Percentiles rank a stretch among this genome's conserved stretches.
Conservation (phyloP, 768 basidiomycete species). For the Hemileccinum impolitum region DNA sequence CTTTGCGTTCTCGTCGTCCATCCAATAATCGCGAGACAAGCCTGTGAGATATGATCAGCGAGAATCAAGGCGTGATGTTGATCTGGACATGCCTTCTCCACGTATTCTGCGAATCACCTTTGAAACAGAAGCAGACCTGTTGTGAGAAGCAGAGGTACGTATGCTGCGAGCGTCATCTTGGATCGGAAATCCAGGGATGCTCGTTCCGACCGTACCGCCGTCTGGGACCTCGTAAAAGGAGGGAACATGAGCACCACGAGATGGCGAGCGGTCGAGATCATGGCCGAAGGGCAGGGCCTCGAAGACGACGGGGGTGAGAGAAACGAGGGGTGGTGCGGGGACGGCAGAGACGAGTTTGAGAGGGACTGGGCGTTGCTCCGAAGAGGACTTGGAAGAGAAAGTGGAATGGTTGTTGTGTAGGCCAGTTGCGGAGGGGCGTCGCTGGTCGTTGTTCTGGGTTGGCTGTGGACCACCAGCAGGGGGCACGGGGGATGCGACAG, state of each 20-base stretch:
- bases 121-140: conserved; percentile 79
- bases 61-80: conserved; percentile 2
- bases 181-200: conserved; percentile 91
- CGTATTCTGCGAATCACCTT: conserved; percentile 88
- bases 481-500: conserved; percentile 44
- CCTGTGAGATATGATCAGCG: conserved; percentile 40
- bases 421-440: conserved; percentile 54
- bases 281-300: conserved; percentile 68
- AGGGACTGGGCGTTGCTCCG: conserved; percentile 57
- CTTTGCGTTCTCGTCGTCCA: conserved; percentile 94
- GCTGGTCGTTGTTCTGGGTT: conserved; percentile 41
- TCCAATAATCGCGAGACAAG: conserved; percentile 95
- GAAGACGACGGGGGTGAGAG: conserved; percentile 80
- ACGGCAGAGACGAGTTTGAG: conserved; percentile 49
- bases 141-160: conserved; percentile 66
- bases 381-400: conserved; percentile 44
- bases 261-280: conserved; percentile 60
- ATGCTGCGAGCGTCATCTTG: conserved; percentile 88
- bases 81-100: conserved; percentile 66
- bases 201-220: conserved; percentile 61
- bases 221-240: conserved; percentile 52
- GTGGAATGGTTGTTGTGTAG: conserved; percentile 45
- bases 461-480: conserved; percentile 32
- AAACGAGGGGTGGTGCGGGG: conserved; percentile 79
- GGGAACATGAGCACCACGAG: conserved; percentile 47